These are phyloP conservation scores for Penicillium canariense DNA, from an alignment of 495 filamentous ascomycete species.

Conservation along the genomic window DNA sequence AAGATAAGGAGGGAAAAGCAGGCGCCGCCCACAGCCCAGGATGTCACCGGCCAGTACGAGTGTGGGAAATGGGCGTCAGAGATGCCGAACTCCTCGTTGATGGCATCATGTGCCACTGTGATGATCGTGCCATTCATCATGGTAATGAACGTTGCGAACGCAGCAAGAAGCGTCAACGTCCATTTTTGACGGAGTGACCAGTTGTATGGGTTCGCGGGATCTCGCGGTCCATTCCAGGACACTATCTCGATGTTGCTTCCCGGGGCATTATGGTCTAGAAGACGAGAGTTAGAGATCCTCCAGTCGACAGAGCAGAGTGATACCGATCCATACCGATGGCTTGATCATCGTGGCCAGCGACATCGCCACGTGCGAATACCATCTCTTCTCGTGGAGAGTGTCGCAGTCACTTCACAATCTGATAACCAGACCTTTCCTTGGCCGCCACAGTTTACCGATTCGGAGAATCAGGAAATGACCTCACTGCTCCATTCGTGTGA, in stretches of 20 bases:
- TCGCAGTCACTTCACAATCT: not conserved
- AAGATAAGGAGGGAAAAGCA: constrained; percentile 45
- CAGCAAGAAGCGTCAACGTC: constrained; percentile 26
- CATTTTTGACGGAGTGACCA: constrained; percentile 53
- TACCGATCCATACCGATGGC: constrained; percentile 12
- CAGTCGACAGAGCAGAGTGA: not conserved
- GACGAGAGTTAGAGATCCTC: not conserved
- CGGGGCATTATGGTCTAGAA: constrained; percentile 20
- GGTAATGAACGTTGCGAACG: constrained; percentile 33
- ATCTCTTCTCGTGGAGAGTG: constrained; percentile 5
- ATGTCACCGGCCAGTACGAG: constrained; percentile 51
- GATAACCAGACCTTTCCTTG: not conserved
- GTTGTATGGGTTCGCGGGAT: constrained; percentile 59
- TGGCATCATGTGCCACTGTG: constrained; percentile 37
- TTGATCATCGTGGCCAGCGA: constrained; percentile 22
- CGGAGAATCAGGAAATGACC: constrained; percentile 9
- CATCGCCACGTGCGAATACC: constrained; percentile 29
- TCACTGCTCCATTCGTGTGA: constrained; percentile 8
- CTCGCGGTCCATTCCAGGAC: constrained; percentile 51
- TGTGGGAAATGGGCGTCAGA: constrained; percentile 48
- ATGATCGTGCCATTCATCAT: constrained; percentile 47
- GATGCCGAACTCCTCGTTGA: constrained; percentile 41
- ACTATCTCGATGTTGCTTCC: constrained; percentile 25
- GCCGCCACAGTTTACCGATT: not conserved
- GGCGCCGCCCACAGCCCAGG: constrained; percentile 51